These are phyloP conservation scores for Microstegium vimineum DNA, from an alignment of 176 grass and related monocot species.

Conservation along the genomic window DNA sequence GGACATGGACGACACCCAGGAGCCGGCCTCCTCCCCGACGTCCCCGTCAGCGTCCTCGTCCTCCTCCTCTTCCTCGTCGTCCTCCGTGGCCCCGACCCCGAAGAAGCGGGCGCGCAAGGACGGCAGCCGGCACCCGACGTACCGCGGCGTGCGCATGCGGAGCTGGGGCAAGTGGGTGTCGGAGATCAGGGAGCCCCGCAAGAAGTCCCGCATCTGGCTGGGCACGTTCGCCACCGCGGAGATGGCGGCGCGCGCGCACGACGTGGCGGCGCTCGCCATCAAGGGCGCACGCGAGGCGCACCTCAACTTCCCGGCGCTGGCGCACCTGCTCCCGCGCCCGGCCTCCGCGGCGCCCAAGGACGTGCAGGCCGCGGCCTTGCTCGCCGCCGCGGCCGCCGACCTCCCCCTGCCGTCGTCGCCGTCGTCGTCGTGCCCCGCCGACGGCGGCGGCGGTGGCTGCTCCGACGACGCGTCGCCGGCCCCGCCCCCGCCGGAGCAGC, in stretches of 20 bases:
- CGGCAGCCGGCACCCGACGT: constrained; percentile 46
- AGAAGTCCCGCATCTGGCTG: constrained; percentile 74
- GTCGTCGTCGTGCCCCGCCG: background rate
- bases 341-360: constrained; percentile 42
- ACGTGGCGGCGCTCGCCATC: constrained; percentile 71
- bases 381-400: constrained; percentile 39
- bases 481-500: background rate
- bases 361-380: constrained; percentile 52
- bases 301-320: constrained; percentile 59
- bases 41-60: background rate
- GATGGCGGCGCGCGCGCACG: constrained; percentile 71
- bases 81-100: background rate
- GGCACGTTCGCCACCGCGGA: constrained; percentile 64
- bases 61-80: background rate
- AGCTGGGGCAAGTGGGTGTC: constrained; percentile 81
- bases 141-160: constrained; percentile 66
- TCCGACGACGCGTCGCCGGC: background rate
- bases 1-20: constrained; percentile 23
- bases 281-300: constrained; percentile 43
- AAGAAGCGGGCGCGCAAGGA: constrained; percentile 50
- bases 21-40: constrained; percentile 1
- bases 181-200: constrained; percentile 77
- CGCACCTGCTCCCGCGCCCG: constrained; percentile 49
- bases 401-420: background rate
- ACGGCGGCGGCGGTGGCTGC: too few species aligned